phyloP scores from a whole-genome alignment of 495 filamentous ascomycete genomes.

The Penicillium robsamsonii region DNA sequence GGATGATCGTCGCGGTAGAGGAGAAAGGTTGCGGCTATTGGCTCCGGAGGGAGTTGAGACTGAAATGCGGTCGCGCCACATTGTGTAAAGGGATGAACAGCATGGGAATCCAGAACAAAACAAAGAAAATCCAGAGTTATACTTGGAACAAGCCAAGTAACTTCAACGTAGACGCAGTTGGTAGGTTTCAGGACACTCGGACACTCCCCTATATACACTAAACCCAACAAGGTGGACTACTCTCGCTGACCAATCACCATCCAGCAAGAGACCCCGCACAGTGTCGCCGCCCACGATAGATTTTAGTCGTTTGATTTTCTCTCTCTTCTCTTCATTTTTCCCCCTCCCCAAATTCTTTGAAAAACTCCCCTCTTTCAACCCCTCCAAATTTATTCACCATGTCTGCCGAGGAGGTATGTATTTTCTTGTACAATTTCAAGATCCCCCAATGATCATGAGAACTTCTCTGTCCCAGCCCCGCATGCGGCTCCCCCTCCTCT shows the following conservation, averaged over 20 bases:
- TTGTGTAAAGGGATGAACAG: conserved; percentile 33
- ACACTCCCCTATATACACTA: conserved; percentile 25
- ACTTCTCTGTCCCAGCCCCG: conserved; percentile 29
- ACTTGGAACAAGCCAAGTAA: neutral
- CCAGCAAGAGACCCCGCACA: conserved; percentile 32
- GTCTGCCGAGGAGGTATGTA: conserved; percentile 43
- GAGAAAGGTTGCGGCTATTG: conserved; percentile 63
- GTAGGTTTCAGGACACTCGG: conserved; percentile 7
- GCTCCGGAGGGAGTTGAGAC: conserved; percentile 63
- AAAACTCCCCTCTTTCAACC: conserved; percentile 13
- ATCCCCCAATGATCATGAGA: conserved; percentile 13
- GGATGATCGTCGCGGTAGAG: conserved; percentile 62
- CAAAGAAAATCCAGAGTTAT: neutral
- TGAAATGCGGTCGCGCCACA: conserved; percentile 89
- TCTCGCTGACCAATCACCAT: conserved; percentile 1
- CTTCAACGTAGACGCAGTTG: neutral
- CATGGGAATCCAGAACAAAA: conserved; percentile 7
- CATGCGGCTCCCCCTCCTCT: conserved; percentile 35
- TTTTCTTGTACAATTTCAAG: conserved; percentile 3
- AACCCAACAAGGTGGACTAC: conserved; percentile 18
- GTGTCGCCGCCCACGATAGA: conserved; percentile 10
- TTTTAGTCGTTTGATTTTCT: conserved; percentile 14
- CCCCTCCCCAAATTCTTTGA: conserved; percentile 18
- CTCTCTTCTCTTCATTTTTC: conserved; percentile 26
- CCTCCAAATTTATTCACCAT: conserved; percentile 36